phyloP scores from a whole-genome alignment of 108 stramenopile species.

The Cyclotella choctawhatcheeana region DNA sequence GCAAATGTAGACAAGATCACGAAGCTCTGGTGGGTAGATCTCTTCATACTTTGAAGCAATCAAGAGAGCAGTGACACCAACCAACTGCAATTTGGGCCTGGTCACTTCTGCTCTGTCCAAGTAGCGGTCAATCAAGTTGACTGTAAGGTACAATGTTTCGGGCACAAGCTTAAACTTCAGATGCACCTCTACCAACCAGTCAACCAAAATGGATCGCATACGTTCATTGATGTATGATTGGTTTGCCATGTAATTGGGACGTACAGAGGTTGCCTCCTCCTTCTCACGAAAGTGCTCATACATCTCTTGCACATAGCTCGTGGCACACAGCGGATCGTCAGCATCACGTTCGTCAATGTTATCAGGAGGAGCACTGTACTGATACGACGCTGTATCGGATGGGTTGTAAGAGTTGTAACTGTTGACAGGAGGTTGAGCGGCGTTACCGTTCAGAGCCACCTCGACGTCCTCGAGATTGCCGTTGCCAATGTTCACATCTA shows the following conservation, averaged over 20 bases:
- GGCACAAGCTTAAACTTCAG: slow-evolving; percentile 97
- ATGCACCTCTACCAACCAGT: slow-evolving; percentile 99
- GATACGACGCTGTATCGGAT: slow-evolving; percentile 52
- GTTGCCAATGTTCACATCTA: slow-evolving; percentile 15
- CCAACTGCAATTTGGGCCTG: slow-evolving; percentile 95
- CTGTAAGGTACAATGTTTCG: slow-evolving; percentile 96
- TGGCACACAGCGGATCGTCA: slow-evolving; percentile 93
- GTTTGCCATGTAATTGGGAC: slow-evolving; percentile 86
- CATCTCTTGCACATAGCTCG: slow-evolving; percentile 96
- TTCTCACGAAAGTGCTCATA: slow-evolving; percentile 90
- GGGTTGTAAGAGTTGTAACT: neutral
- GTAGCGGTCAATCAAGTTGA: slow-evolving; percentile 98
- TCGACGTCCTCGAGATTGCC: slow-evolving; percentile 28
- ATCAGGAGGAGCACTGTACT: slow-evolving; percentile 80
- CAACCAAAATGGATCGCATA: slow-evolving; percentile 97
- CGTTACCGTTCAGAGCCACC: slow-evolving; percentile 4
- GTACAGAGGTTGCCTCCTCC: slow-evolving; percentile 81
- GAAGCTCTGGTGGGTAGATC: slow-evolving; percentile 97
- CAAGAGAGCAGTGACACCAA: slow-evolving; percentile 96
- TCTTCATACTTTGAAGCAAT: slow-evolving; percentile 99
- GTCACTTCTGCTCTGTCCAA: slow-evolving; percentile 70
- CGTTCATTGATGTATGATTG: slow-evolving; percentile 92
- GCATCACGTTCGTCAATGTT: slow-evolving; percentile 96
- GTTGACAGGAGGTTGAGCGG: neutral
- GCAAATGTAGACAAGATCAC: slow-evolving; percentile 97